These are phyloP conservation scores for Curvularia hawaiiensis DNA, from an alignment of 2,329 filamentous ascomycete genomes.

Conservation along the genomic window DNA sequence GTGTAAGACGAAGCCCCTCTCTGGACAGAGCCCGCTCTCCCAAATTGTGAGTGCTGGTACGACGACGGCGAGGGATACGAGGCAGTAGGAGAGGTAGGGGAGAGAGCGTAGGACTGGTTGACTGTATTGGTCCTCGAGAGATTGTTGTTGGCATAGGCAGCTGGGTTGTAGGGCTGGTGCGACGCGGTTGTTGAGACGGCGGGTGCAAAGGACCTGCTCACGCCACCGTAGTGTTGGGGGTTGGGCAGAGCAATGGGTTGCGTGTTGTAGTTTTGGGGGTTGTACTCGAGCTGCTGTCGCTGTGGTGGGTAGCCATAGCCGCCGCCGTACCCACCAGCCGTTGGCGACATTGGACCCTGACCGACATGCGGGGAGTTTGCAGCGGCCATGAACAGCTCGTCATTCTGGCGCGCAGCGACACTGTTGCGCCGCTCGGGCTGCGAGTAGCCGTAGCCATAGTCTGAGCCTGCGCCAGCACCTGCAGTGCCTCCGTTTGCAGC, in stretches of 20 bases:
- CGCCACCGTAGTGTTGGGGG: conserved; percentile 64
- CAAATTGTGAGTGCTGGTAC: conserved; percentile 43
- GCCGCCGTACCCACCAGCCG: conserved; percentile 29
- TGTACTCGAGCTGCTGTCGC: conserved; percentile 56
- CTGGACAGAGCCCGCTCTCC: conserved; percentile 38
- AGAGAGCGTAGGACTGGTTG: conserved; percentile 46
- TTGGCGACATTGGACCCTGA: conserved; percentile 38
- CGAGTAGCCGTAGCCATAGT: conserved; percentile 41
- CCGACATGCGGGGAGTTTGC: conserved; percentile 36
- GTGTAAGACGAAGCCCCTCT: conserved; percentile 41
- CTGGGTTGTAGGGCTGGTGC: conserved; percentile 53
- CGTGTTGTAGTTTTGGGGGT: conserved; percentile 65
- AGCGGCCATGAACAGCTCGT: conserved; percentile 67
- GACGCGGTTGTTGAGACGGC: conserved; percentile 22
- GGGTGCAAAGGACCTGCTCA: conserved; percentile 44
- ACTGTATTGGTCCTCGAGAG: conserved; percentile 39
- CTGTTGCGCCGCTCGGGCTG: conserved; percentile 45
- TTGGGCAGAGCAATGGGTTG: conserved; percentile 56
- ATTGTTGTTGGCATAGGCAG: conserved; percentile 48
- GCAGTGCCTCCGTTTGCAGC: conserved; percentile 64
- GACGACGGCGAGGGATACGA: conserved; percentile 38
- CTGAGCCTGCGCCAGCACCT: conserved; percentile 51
- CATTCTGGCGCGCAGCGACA: conserved; percentile 48
- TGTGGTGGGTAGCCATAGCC: conserved; percentile 51
- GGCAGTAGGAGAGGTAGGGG: conserved; percentile 40